Base-by-base conservation (phyloP, 805 yeast species). In the Nematodospora valgi region DNA sequence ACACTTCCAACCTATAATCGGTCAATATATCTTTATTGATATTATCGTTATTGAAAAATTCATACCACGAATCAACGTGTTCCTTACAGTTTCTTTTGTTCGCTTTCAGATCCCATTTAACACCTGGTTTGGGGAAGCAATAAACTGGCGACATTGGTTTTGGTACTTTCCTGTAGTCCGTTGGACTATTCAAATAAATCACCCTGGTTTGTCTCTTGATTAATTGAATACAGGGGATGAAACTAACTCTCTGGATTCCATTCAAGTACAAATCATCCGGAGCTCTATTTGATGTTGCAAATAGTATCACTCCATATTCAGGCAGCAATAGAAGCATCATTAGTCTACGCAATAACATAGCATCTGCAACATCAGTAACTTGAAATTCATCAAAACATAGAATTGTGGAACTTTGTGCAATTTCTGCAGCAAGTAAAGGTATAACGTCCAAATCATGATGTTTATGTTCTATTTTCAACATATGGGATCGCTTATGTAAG, bases 351-450 rank as follows among this genome's bases (percentile, higher is more conserved):
- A 93, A 68, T 22, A 93, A 70, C 98, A 93, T 93, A 2, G 98
- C 98, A 59, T 93, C 98, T 0, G 98, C 98, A 20, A 93, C 97
- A 58, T 93, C 98, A 1, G 96, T 87, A 27, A 93, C 98, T 61
- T 93, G 98, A 54, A 93, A 91, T 62, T 93, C 98, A 62, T 93
- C 98, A 56, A 93, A 86, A 58, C 98, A 93, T 40, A 93, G 59
- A 1, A 93, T 78, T 1, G 91, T 82, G 4, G 93, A 72, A 32
- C 72, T 68, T 43, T 74, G 73, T 1, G 97, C 85, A 37, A 93
- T 76, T 49, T 86, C 95, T 41, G 81, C 79, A 0, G 97, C 96
- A 23, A 88, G 62, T 22, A 78, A 58, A 2, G 96, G 96, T 33
- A 89, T 81, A 2, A 89, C 82, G 50, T 89, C 97, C 35, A 83